Evolutionary conservation across 2,329 filamentous ascomycete genomes (phyloP), one percentile per base, ranked within the genome.

Genomic region (Trichoderma hamatum): DNA sequence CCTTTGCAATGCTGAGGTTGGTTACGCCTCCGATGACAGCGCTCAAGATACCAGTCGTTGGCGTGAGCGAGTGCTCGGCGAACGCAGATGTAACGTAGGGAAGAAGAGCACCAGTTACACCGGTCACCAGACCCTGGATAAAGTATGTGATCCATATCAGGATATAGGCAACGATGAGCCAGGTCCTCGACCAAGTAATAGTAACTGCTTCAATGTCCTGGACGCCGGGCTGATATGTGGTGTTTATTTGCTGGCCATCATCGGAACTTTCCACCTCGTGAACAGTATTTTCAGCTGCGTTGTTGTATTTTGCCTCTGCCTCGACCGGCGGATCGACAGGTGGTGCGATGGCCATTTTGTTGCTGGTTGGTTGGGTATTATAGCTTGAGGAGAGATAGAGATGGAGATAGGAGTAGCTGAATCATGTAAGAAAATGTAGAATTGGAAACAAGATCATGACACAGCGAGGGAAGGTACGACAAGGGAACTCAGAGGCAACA

Each of bases 1-100:
- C 78, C 75, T 90, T 90, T 43, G 88, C 88, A 73, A 88, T 83
- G 2, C 87, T 85, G 2, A 89, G 83, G 73, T 88, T 88, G 58
- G 85, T 82, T 5, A 89, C 82, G 52, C 86, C 88, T 74, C 80
- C 78, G 70, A 88, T 83, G 36, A 85, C 76, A 70, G 78, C 81
- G 16, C 83, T 79, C 7, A 88, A 80, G 63, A 88, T 84, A 24
- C 80, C 78, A 26, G 84, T 82, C 6, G 84, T 80, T 3, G 84
- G 80, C 10, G 84, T 80, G 13, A 86, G 78, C 2, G 84, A 85
- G 73, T 87, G 85, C 2, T 78, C 74, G 26, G 77, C 73, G 70
- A 85, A 87, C 30, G 75, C 76, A 70, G 81, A 83, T 14, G 82
- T 82, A 13, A 83, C 79, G 70, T 80, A 84, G 32, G 82, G 78